Evolutionary conservation across 176 grass and related monocot genomes (phyloP).

Genomic region (Eragrostis curvula): DNA sequence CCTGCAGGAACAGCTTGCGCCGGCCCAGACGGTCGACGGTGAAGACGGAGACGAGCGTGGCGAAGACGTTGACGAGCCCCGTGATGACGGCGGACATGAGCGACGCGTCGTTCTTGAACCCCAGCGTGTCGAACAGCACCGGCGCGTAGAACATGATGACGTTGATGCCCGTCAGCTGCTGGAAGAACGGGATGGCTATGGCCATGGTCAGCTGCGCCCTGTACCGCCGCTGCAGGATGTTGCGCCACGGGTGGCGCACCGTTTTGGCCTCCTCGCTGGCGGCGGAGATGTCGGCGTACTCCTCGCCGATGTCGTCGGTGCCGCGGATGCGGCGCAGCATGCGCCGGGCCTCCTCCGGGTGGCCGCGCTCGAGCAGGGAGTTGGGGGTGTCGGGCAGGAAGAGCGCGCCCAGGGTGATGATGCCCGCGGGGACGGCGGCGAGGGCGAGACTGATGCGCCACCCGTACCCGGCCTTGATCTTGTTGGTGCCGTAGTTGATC

Average conservation of each 20-base stretch:
- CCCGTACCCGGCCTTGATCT: conserved; percentile 84
- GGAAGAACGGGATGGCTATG: conserved; percentile 67
- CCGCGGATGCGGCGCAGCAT: conserved; percentile 64
- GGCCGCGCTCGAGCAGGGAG: conserved; percentile 87
- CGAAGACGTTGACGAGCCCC: conserved; percentile 67
- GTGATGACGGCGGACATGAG: conserved; percentile 79
- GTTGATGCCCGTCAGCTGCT: conserved; percentile 79
- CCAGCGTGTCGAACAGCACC: conserved; percentile 67
- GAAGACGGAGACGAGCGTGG: conserved; percentile 54
- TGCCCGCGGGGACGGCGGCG: conserved; percentile 80
- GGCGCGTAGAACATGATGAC: conserved; percentile 85
- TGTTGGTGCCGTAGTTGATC: conserved; percentile 88
- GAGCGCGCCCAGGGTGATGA: conserved; percentile 79
- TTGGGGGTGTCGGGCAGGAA: conserved; percentile 99
- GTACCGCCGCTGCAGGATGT: conserved; percentile 59
- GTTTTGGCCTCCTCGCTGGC: conserved; percentile 57
- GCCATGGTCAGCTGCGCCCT: conserved; percentile 68
- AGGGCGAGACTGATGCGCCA: conserved; percentile 91
- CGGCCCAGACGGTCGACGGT: conserved; percentile 60
- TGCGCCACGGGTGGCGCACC: conserved; percentile 61
- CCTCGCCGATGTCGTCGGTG: conserved; percentile 49
- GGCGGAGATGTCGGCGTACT: conserved; percentile 63
- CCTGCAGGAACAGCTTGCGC: conserved; percentile 57
- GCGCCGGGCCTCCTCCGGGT: conserved; percentile 44
- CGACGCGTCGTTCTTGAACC: conserved; percentile 60